Percentiles rank a stretch among this genome's conserved stretches.
Evolutionary conservation across 2,329 filamentous ascomycete species (phyloP).

Genomic region (Venturia oleaginea): DNA sequence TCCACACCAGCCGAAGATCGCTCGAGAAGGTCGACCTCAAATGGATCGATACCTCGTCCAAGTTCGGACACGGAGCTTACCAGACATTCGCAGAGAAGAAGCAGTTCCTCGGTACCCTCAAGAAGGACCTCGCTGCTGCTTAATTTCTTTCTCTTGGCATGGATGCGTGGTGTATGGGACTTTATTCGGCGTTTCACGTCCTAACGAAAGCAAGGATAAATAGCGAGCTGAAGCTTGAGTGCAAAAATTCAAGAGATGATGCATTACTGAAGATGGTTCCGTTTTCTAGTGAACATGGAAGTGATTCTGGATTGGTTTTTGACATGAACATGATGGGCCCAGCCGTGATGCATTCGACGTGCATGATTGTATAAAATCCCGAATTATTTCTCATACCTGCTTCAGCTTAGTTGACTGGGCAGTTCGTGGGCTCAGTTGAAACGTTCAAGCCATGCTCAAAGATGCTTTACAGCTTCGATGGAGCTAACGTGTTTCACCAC

Average conservation of each 20-base stretch:
- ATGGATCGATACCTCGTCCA: constrained; percentile 99
- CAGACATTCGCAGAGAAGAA: constrained; percentile 98
- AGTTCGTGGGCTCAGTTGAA: too few relatives aligned
- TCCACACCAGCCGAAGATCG: constrained; percentile 87
- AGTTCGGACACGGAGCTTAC: constrained; percentile 99
- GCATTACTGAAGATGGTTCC: neutral
- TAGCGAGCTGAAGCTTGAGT: constrained; percentile 3
- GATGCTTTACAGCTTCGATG: too few relatives aligned
- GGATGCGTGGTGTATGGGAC: neutral
- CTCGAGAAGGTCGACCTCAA: constrained; percentile 99
- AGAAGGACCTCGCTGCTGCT: constrained; percentile 67
- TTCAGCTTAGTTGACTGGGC: too few relatives aligned
- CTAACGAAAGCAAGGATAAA: constrained; percentile 4
- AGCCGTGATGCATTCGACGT: neutral
- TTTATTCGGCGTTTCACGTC: constrained; percentile 1
- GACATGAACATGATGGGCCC: neutral
- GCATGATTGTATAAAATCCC: neutral
- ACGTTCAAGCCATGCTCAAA: too few relatives aligned
- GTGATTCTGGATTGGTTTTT: neutral
- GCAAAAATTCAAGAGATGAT: constrained; percentile 5
- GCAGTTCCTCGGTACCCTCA: constrained; percentile 95
- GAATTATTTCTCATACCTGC: too few relatives aligned
- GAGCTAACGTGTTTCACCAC: too few relatives aligned
- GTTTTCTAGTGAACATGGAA: neutral
- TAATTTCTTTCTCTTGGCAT: constrained; percentile 8